A percentile compares a stretch with the other conserved stretches of the same genome.
These are phyloP conservation scores for Xerocomus amazonicus DNA, from an alignment of 1,284 basidiomycete species.

Conservation along the genomic window DNA sequence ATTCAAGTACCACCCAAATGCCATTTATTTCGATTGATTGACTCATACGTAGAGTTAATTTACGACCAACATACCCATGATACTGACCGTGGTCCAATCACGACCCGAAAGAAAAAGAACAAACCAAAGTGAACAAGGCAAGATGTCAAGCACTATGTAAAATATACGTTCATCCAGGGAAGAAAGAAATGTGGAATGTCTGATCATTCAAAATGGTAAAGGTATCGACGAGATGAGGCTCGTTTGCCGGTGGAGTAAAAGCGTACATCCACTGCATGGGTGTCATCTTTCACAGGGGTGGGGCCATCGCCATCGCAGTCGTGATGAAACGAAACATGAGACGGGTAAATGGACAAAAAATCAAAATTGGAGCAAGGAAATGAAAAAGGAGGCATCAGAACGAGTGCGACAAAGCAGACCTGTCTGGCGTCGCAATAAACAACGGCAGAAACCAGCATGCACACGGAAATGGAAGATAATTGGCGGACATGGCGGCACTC, in stretches of 20 bases:
- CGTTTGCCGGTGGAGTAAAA: conserved; percentile 32
- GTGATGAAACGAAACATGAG: neutral
- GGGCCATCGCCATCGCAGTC: conserved; percentile 1
- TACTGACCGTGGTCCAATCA: neutral
- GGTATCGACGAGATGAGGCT: conserved; percentile 37
- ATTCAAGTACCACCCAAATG: too few species aligned
- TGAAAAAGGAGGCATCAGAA: neutral
- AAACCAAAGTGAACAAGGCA: neutral
- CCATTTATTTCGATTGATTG: neutral
- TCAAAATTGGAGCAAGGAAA: neutral
- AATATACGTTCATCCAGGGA: neutral
- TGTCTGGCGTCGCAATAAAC: conserved; percentile 23
- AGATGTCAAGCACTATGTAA: neutral
- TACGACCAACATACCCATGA: neutral
- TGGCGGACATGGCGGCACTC: neutral
- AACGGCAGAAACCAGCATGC: conserved; percentile 26
- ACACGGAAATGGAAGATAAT: conserved; percentile 3
- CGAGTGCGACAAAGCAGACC: conserved; percentile 27
- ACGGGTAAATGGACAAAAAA: conserved; percentile 8
- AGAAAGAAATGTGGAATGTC: too few species aligned
- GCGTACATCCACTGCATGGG: neutral
- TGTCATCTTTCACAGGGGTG: neutral
- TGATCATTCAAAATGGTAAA: neutral
- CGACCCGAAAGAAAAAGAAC: neutral
- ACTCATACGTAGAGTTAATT: neutral